Evolutionary conservation across 2,329 filamentous ascomycete genomes (phyloP), one percentile per base, ranked within the genome.

Genomic region (Diaporthe sp.): DNA sequence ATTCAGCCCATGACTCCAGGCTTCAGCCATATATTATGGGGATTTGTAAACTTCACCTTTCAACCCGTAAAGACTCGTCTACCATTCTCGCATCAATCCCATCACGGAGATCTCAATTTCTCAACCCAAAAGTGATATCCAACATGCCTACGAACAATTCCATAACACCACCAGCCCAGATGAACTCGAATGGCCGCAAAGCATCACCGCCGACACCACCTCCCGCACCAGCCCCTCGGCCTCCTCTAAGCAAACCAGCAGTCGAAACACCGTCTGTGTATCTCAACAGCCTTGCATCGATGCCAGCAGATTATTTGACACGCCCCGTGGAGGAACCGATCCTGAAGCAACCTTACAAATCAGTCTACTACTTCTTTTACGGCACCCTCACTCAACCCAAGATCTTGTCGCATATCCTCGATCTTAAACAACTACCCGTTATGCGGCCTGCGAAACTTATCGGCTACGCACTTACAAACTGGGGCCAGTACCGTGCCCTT

Each of bases 321-420:
- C 25, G 25, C 25, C 27, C 39, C 5, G 2, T n/a, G 19, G 10
- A 9, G 25, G 25, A 42, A 8, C 10, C 59, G 2, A 12, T 63
- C 12, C 2, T 22, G 25, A 25, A 44, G 5, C 2, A 32, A 2
- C 59, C 59, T 3, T 47, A 44, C 19, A 66, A 51, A 12, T 30
- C 63, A 37, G 30, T 25, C 30, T 39, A 22, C 44, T 66, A 66
- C n/a, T 66, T 66, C 15, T 66, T 66, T 8, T 66, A 66, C 8
- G 63, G 63, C 30, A 66, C 63, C 3, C 63, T 66, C 5, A 51
- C 44, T 13, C 2, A 66, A 9, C 32, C 63, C 3, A 37, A 51
- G 2, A 66, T 66, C 22, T 17, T 66, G 2, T n/a, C 4, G 3
- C 42, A 66, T 3, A 35, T 66, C 42, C 61, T 66, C 61, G 61